phyloP scores from a whole-genome alignment of 306 rosid species.

The Malus fusca region DNA sequence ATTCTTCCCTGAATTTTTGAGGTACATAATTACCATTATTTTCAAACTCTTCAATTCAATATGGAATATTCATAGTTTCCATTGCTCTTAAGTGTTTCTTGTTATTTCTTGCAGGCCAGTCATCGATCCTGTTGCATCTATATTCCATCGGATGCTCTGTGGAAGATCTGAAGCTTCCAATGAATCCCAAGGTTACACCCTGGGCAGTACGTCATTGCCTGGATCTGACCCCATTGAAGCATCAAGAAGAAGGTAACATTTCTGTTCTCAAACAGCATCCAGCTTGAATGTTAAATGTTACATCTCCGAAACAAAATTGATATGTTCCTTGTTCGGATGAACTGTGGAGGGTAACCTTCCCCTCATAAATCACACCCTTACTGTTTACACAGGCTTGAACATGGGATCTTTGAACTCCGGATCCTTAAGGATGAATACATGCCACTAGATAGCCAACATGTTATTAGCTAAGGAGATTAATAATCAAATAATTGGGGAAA shows the following conservation, averaged over 20 bases:
- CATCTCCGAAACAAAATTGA: not conserved
- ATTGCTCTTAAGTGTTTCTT: slow-evolving; percentile 14
- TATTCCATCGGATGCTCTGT: slow-evolving; percentile 79
- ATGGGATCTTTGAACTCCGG: not conserved
- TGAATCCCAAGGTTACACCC: slow-evolving; percentile 35
- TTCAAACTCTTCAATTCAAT: not conserved
- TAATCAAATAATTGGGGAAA: not conserved
- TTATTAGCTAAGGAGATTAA: not conserved
- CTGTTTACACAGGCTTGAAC: not conserved
- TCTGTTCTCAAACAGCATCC: slow-evolving; percentile 9
- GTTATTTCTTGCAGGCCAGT: slow-evolving; percentile 52
- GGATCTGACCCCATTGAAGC: slow-evolving; percentile 97
- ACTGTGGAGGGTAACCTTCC: not conserved
- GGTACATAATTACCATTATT: slow-evolving; percentile 32
- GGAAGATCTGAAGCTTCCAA: slow-evolving; percentile 61
- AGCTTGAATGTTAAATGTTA: not conserved
- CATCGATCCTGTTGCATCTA: slow-evolving; percentile 74
- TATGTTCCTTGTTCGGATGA: not conserved
- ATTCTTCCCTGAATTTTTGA: slow-evolving; percentile 79
- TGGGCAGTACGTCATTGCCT: slow-evolving; percentile 59
- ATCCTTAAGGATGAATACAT: not conserved
- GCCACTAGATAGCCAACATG: not conserved
- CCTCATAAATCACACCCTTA: not conserved
- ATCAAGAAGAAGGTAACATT: slow-evolving; percentile 70
- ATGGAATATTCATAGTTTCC: not conserved